Conservation (phyloP, 2,329 filamentous ascomycete genomes). For the Hypocreales sp. region DNA sequence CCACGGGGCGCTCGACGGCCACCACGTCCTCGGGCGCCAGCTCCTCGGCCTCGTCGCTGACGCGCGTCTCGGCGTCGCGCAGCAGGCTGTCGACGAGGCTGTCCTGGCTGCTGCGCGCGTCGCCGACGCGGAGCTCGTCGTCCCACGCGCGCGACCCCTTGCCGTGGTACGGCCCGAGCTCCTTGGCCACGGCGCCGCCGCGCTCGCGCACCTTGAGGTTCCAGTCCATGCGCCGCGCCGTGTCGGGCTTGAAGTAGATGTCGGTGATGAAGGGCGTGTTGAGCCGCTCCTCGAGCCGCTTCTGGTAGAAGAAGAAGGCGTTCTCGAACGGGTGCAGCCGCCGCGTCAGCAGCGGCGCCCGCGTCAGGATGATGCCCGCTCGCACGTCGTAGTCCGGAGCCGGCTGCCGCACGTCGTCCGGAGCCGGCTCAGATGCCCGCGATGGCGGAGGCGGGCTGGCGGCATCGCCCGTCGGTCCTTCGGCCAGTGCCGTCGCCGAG, state of each 20-base stretch:
- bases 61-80: constrained; percentile 54
- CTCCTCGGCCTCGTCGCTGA: constrained; percentile 44
- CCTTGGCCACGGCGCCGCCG: constrained; percentile 56
- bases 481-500: too few species aligned
- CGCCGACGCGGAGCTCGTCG: constrained; percentile 72
- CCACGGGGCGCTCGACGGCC: constrained; percentile 53
- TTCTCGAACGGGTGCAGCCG: constrained; percentile 78
- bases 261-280: constrained; percentile 74
- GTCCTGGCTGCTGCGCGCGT: constrained; percentile 47
- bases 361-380: constrained; percentile 68
- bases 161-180: constrained; percentile 73
- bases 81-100: constrained; percentile 53
- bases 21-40: constrained; percentile 43
- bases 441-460: constrained; percentile 6
- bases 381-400: constrained; percentile 30
- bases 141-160: constrained; percentile 64
- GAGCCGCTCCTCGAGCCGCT: constrained; percentile 85
- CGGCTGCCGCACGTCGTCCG: too few species aligned
- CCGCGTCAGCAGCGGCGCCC: constrained; percentile 75
- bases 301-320: constrained; percentile 92
- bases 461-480: too few species aligned
- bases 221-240: constrained; percentile 75
- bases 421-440: too few species aligned
- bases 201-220: constrained; percentile 70
- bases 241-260: constrained; percentile 91